These are phyloP conservation scores for Maudiozyma bulderi DNA, from an alignment of 805 yeast genomes.

Conservation along the genomic window DNA sequence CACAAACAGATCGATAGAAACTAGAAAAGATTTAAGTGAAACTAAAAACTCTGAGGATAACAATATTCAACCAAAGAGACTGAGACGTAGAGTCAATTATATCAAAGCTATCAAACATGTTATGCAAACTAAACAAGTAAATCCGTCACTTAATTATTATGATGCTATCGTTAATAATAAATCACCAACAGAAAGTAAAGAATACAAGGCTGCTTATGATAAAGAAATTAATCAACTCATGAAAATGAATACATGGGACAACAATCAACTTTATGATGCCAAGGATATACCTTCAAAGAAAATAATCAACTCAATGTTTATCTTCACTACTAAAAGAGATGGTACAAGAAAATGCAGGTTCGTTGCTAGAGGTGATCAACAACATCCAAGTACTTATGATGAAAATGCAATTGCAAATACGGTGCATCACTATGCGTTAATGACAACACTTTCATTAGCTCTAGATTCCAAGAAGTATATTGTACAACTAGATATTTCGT, in stretches of 20 bases:
- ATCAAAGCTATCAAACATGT: background rate
- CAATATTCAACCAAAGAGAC: background rate
- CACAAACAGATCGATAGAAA: background rate
- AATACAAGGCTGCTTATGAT: conserved; percentile 5
- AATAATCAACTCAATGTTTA: conserved; percentile 8
- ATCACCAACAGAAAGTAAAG: conserved; percentile 1
- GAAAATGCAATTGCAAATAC: conserved; percentile 5
- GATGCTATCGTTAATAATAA: conserved; percentile 6
- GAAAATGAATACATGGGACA: conserved; percentile 8
- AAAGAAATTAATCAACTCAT: conserved; percentile 9
- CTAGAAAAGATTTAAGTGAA: background rate
- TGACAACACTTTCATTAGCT: conserved; percentile 6
- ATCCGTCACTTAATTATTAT: conserved; percentile 1
- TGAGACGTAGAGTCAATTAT: background rate
- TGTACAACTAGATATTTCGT: conserved; percentile 6
- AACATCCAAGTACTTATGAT: conserved; percentile 6
- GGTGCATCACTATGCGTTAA: conserved; percentile 9
- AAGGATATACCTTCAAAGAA: background rate
- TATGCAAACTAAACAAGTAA: background rate
- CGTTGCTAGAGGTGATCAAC: conserved; percentile 11
- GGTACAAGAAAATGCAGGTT: conserved; percentile 8
- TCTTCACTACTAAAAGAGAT: conserved; percentile 9
- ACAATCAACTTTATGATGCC: background rate
- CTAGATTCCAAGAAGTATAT: conserved; percentile 2
- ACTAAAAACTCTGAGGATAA: too few species aligned